Percentiles rank a stretch among this genome's conserved stretches.
Evolutionary conservation across 768 basidiomycete genomes (phyloP).

Genomic region (Tricholoma saponaceum): DNA sequence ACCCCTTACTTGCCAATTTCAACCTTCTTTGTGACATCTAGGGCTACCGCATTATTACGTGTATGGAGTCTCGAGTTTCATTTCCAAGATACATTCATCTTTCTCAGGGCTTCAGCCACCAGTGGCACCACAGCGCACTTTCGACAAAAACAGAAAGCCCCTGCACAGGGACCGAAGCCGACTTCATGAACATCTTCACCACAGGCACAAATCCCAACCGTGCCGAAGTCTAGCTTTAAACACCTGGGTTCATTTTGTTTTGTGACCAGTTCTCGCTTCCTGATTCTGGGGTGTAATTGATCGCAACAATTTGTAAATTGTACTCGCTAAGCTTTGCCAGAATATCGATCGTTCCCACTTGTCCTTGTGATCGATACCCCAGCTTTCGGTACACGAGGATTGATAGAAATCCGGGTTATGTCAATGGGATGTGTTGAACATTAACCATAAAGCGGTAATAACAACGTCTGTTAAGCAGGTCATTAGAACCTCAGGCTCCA

Average conservation of each 20-base stretch:
- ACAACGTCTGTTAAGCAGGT: background rate
- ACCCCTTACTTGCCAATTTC: too few relatives aligned
- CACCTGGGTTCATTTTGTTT: too few relatives aligned
- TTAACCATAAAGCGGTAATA: background rate
- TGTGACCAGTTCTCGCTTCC: background rate
- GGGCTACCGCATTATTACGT: background rate
- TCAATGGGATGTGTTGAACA: background rate
- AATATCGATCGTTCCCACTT: conserved; percentile 2
- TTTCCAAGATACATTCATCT: too few relatives aligned
- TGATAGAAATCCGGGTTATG: background rate
- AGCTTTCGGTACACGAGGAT: background rate
- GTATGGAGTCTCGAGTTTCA: too few relatives aligned
- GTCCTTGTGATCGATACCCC: background rate
- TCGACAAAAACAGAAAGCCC: background rate
- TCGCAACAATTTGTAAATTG: background rate
- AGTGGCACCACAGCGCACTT: background rate
- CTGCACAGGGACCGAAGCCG: background rate
- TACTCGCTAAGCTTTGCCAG: background rate
- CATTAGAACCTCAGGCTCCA: background rate
- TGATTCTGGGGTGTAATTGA: background rate
- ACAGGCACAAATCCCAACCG: background rate
- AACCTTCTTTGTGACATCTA: background rate
- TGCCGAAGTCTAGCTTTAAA: background rate
- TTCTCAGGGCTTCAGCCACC: too few relatives aligned
- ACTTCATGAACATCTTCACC: background rate